Evolutionary conservation across 2,329 filamentous ascomycete species (phyloP).

Genomic region (Sporothrix dimorphospora): DNA sequence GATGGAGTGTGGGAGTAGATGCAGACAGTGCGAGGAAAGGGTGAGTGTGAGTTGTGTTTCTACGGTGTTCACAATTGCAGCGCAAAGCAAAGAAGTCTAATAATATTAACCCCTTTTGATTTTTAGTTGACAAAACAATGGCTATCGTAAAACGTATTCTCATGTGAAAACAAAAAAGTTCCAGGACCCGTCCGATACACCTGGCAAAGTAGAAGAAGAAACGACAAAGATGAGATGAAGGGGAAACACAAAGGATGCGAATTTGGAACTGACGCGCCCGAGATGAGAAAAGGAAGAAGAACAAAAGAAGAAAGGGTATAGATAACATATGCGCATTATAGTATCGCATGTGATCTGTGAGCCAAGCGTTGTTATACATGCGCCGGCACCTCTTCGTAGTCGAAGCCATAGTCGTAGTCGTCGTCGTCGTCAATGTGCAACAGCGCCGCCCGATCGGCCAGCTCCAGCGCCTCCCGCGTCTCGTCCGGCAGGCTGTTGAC

Average conservation of each 20-base stretch:
- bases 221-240: not conserved
- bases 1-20: not conserved
- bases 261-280: not conserved
- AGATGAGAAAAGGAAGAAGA: not conserved
- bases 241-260: not conserved
- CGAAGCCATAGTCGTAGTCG: conserved; percentile 32
- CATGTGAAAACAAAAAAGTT: not conserved
- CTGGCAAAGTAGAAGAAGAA: not conserved
- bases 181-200: not conserved
- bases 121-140: not conserved
- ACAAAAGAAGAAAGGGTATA: not conserved
- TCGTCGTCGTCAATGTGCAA: conserved; percentile 22
- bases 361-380: not conserved
- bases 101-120: not conserved
- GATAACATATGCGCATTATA: not conserved
- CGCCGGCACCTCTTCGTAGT: conserved; percentile 35
- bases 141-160: conserved; percentile 7
- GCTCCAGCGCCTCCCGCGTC: conserved; percentile 33
- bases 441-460: conserved; percentile 34
- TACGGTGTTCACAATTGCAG: not conserved
- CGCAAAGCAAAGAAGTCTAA: not conserved
- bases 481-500: conserved; percentile 28
- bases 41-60: not conserved
- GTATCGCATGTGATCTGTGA: not conserved
- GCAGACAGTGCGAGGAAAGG: conserved; percentile 16